Conservation (phyloP, 2,329 filamentous ascomycete species). For the Trichoderma simmonsii region DNA sequence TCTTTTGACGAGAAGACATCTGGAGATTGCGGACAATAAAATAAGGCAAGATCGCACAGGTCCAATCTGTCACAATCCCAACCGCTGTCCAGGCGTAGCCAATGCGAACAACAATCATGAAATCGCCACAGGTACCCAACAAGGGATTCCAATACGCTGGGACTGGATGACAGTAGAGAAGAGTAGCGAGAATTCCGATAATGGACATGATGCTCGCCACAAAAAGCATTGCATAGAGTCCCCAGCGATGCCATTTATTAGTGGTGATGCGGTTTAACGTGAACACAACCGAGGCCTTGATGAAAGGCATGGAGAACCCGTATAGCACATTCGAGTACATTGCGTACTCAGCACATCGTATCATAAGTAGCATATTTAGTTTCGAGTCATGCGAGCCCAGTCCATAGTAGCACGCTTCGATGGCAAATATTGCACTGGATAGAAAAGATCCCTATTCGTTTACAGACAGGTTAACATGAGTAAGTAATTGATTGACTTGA, state of each 20-base stretch:
- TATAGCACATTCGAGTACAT: not conserved
- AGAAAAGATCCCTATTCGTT: not conserved
- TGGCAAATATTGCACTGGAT: not conserved
- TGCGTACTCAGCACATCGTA: not conserved
- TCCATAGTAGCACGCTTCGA: not conserved
- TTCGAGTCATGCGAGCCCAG: not conserved
- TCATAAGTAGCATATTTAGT: not conserved
- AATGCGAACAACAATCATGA: not conserved
- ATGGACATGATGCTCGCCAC: not conserved
- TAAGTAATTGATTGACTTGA: not conserved
- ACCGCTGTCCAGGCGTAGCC: not conserved
- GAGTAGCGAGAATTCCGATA: not conserved
- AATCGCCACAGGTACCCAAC: not conserved
- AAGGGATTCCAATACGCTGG: not conserved
- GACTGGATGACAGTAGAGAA: not conserved
- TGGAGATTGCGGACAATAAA: not conserved
- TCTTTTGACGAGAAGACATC: not conserved
- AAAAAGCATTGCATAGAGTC: not conserved
- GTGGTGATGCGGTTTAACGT: not conserved
- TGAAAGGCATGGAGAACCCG: not conserved
- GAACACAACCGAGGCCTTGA: not conserved
- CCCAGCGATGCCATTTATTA: not conserved
- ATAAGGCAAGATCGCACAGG: not conserved
- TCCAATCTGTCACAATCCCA: not conserved
- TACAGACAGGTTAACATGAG: not conserved